phyloP scores from a whole-genome alignment of 192 early-diverging fungal genomes.

The Linnemannia exigua region DNA sequence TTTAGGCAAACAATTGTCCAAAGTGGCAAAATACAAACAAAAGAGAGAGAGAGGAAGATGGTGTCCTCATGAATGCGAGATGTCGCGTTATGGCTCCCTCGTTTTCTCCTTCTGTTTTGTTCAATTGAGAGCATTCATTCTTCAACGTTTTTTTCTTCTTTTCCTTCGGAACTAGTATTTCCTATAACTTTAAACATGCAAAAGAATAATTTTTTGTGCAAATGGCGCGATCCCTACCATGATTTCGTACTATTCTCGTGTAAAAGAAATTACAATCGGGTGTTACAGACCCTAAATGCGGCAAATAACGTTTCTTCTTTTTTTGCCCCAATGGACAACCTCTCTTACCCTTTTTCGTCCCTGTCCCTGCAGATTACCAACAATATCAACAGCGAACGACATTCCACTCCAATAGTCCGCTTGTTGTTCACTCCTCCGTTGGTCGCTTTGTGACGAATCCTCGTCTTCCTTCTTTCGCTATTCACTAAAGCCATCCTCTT shows the following conservation, averaged over 20 bases:
- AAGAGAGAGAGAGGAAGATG: conserved; percentile 13
- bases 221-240: background rate
- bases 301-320: background rate
- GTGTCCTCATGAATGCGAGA: conserved; percentile 26
- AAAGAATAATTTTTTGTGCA: conserved; percentile 1
- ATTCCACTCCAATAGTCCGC: background rate
- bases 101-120: conserved; percentile 9
- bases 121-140: background rate
- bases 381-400: background rate
- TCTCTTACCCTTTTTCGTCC: background rate
- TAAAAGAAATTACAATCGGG: background rate
- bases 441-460: background rate
- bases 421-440: background rate
- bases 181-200: background rate
- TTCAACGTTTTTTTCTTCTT: background rate
- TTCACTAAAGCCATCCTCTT: background rate
- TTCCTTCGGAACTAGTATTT: background rate
- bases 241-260: background rate
- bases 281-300: background rate
- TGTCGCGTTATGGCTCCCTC: conserved; percentile 20
- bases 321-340: background rate
- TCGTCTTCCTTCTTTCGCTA: background rate
- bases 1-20: conserved; percentile 17
- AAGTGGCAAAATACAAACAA: too few species aligned
- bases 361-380: background rate